phyloP scores from a whole-genome alignment of 441 rosid genomes.

The Erodium moschatum region DNA sequence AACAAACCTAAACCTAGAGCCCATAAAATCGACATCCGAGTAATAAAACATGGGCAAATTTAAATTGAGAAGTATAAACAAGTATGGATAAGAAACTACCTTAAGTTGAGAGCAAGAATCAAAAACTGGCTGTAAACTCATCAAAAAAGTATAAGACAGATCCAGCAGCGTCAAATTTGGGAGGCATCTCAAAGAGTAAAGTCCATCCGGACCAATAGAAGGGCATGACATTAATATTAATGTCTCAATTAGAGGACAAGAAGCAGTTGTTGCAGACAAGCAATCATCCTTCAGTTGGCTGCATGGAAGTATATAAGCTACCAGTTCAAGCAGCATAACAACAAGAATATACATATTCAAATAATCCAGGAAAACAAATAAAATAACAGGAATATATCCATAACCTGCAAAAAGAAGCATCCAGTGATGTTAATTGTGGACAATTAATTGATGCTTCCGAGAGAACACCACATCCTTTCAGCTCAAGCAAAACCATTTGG shows the following conservation, averaged over 20 bases:
- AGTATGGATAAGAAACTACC: conserved; percentile 29
- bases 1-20: too few species aligned
- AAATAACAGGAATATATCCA: conserved; percentile 12
- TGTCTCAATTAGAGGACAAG: conserved; percentile 77
- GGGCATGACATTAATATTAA: conserved; percentile 88
- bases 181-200: conserved; percentile 57
- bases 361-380: conserved; percentile 9
- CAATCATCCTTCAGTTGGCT: conserved; percentile 85
- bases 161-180: conserved; percentile 57
- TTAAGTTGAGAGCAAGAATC: conserved; percentile 68
- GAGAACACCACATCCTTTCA: conserved; percentile 89
- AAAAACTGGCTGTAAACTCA: conserved; percentile 72
- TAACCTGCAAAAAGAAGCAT: conserved; percentile 96
- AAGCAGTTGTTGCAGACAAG: conserved; percentile 65
- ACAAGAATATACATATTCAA: not conserved
- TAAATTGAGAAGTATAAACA: not conserved
- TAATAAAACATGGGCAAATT: too few species aligned
- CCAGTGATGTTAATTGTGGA: conserved; percentile 75
- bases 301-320: conserved; percentile 23
- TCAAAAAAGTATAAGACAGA: conserved; percentile 83
- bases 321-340: conserved; percentile 16
- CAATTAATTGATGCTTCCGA: conserved; percentile 76
- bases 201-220: conserved; percentile 72
- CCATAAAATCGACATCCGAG: too few species aligned
- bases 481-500: conserved; percentile 69